Base-by-base conservation (phyloP, 2,329 filamentous ascomycete species). In the Lasiodiplodia sp. region DNA sequence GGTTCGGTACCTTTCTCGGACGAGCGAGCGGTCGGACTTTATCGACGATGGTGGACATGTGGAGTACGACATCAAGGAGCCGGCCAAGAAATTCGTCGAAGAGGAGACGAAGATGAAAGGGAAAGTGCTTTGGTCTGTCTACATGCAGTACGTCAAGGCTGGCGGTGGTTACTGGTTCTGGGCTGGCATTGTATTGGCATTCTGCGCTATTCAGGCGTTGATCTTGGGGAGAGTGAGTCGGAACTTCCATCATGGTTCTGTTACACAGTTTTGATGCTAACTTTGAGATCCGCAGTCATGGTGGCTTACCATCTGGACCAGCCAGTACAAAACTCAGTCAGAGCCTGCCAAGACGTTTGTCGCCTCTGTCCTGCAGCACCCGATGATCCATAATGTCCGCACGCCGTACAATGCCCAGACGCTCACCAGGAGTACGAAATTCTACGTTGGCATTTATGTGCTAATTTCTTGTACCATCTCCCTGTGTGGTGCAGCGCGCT, bases 21-120 rank as follows among this genome's bases (percentile, higher is more conserved):
- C 60, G n/a, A 71, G 69, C 40, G 49, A 57, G 11, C 56, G 68
- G 52, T 68, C 68, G 16, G 58, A 66, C 14, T 38, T 64, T 38
- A 62, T 68, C 28, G 70, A 72, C 25, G 47, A 68, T 67, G 70
- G 71, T 21, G 70, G 71, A 28, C 67, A 76, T 69, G 86, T 86
- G 75, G 58, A 56, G 16, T n/a, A 38, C 18, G 25, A 49, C 10
- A 11, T 14, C 40, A 64, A 49, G 37, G 49, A 77, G 77, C 55
- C 79, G 6, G 85, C 88, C 0, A 89, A 88, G 71, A 91, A 93
- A 77, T 95, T 94, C 71, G 87, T 92, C 31, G 89, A 93, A 74
- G 91, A 93, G 2, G 92, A 96, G 77, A 82, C 82, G n/a, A 86
- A 89, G 68, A 91, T 93, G 75, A 86, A 86, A 66, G 92, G 92